These are phyloP conservation scores for Hortaea werneckii DNA, from an alignment of 2,329 filamentous ascomycete genomes.

Conservation along the genomic window DNA sequence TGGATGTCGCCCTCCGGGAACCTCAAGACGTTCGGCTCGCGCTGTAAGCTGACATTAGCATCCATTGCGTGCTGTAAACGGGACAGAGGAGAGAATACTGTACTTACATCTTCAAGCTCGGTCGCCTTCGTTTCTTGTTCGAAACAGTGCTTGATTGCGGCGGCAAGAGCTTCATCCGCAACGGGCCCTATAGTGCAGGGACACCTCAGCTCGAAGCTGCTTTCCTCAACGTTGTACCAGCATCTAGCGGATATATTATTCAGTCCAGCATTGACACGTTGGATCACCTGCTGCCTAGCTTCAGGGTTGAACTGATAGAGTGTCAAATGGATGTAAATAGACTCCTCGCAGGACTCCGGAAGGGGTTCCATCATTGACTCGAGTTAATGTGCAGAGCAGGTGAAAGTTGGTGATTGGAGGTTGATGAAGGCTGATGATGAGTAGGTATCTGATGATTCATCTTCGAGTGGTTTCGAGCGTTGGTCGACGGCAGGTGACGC, in stretches of 20 bases:
- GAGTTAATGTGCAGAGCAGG: too few species aligned
- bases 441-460: too few species aligned
- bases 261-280: conserved; percentile 11
- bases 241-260: conserved; percentile 11
- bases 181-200: conserved; percentile 5
- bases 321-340: conserved; percentile 17
- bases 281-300: conserved; percentile 12
- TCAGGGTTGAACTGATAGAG: conserved; percentile 16
- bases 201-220: conserved; percentile 14
- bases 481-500: too few species aligned
- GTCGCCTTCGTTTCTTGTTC: conserved; percentile 10
- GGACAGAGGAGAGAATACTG: not conserved
- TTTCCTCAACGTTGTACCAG: conserved; percentile 9
- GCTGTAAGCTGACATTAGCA: not conserved
- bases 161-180: conserved; percentile 11
- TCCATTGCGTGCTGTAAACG: not conserved
- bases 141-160: conserved; percentile 10
- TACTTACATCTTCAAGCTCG: conserved; percentile 7
- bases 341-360: too few species aligned
- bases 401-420: too few species aligned
- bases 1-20: conserved; percentile 15
- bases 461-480: too few species aligned
- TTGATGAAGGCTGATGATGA: too few species aligned
- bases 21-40: conserved; percentile 9
- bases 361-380: too few species aligned